Evolutionary conservation across 2,329 filamentous ascomycete species (phyloP).

Genomic region (Lasiodiplodia theobromae): DNA sequence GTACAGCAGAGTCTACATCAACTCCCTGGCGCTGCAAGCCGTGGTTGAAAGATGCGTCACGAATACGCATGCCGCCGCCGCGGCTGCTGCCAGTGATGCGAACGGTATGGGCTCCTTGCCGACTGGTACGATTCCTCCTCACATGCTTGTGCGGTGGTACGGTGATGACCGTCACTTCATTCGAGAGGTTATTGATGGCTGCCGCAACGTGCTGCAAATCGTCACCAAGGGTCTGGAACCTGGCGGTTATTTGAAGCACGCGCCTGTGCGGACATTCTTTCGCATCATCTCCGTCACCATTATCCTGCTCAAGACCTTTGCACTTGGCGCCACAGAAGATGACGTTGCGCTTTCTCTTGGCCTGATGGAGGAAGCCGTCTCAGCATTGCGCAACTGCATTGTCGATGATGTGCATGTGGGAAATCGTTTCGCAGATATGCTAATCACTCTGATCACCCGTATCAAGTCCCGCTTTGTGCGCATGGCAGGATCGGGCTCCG

Average conservation of each 20-base stretch:
- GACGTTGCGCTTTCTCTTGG: slow-evolving; percentile 78
- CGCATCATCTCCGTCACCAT: slow-evolving; percentile 85
- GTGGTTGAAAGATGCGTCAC: slow-evolving; percentile 92
- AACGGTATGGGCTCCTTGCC: slow-evolving; percentile 31
- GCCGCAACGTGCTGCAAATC: slow-evolving; percentile 76
- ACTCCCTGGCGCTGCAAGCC: slow-evolving; percentile 91
- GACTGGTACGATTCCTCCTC: slow-evolving; percentile 52
- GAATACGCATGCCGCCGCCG: slow-evolving; percentile 65
- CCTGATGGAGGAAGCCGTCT: slow-evolving; percentile 76
- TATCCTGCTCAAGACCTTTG: slow-evolving; percentile 85
- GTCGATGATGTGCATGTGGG: slow-evolving; percentile 86
- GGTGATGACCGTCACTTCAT: slow-evolving; percentile 68
- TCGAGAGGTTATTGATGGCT: slow-evolving; percentile 76
- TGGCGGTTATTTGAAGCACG: slow-evolving; percentile 79
- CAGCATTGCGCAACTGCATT: slow-evolving; percentile 77
- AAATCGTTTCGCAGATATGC: slow-evolving; percentile 81
- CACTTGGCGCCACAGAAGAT: slow-evolving; percentile 77
- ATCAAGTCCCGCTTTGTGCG: slow-evolving; percentile 74
- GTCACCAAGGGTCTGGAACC: slow-evolving; percentile 80
- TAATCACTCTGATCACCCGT: slow-evolving; percentile 78
- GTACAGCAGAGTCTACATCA: slow-evolving; percentile 92
- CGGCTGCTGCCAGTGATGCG: slow-evolving; percentile 41
- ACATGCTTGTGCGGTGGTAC: slow-evolving; percentile 58
- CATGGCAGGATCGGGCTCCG: slow-evolving; percentile 58
- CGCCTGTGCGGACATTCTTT: slow-evolving; percentile 84